Base-by-base conservation (phyloP, 495 filamentous ascomycete genomes). In the Neurospora tetraspora region DNA sequence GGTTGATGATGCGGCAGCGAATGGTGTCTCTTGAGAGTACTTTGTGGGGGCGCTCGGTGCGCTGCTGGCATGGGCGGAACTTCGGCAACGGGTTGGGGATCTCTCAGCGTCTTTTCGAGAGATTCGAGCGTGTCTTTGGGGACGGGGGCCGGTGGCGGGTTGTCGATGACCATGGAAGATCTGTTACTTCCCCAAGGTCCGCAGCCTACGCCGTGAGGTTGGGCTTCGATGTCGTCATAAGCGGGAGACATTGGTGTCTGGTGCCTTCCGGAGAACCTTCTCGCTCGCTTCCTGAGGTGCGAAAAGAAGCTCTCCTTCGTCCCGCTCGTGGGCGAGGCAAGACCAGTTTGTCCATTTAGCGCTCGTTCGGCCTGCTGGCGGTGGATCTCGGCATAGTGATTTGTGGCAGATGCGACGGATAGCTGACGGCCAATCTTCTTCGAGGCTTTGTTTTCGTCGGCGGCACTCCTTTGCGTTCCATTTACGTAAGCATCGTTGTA, bases 281-380 rank as follows among this genome's bases (percentile, higher is more conserved):
- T 89, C 9, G 96, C 96, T 34, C 94, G 90, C 81, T 99, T 99
- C 47, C 96, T 89, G 7, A 99, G 87, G 76, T 99, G 96, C 9
- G 96, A 98, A 81, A 99, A 98, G 83, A 98, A 98, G 80, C 95
- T 92, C 78, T 98, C 96, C 77, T 95, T 94, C 40, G 92, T 92
- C 18, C 84, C 91, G 72, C 86, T 88, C 9, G 82, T 88, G 36
- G 89, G 91, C 73, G 89, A 91, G 68, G 84, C 86, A 71, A 89
- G 81, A 10, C 89, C 89, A 69, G 86, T 86, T 73, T 90, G 88
- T n/a, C 94, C 96, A 81, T 94, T 98, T 43, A 98, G 84, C 69
- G 93, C 93, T 72, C 93, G 85, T 81, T 98, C 96, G 31, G 96
- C 93, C 78, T 98, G 94, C 83, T 94, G 93, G 69, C 94, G 85